phyloP scores from a whole-genome alignment of 768 basidiomycete species.

The Coprinopsis cinerea region DNA sequence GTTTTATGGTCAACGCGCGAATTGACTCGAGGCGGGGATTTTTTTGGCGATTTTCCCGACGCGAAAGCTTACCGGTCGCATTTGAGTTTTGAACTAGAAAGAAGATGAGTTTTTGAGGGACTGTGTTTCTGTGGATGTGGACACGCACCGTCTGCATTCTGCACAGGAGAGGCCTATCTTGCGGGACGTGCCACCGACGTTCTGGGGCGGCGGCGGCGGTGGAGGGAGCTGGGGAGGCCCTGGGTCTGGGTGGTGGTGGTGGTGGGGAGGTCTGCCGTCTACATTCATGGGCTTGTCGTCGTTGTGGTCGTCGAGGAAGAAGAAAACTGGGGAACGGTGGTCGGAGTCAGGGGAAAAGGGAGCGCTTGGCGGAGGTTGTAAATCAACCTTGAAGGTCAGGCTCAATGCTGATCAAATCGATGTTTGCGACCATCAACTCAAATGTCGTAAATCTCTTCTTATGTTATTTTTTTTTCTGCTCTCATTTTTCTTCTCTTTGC shows the following conservation, averaged over 20 bases:
- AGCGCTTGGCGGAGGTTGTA: no score
- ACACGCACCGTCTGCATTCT: conserved; percentile 42
- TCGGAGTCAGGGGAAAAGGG: background rate
- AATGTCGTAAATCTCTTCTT: no score
- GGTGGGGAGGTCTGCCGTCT: conserved; percentile 14
- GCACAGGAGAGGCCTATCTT: conserved; percentile 44
- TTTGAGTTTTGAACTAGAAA: conserved; percentile 45
- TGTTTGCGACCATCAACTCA: background rate
- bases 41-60: background rate
- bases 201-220: background rate
- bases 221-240: conserved; percentile 4
- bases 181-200: conserved; percentile 16
- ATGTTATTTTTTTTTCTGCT: no score
- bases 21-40: background rate
- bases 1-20: background rate
- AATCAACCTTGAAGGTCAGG: no score
- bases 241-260: conserved; percentile 2
- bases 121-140: background rate
- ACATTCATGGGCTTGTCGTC: conserved; percentile 6
- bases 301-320: background rate
- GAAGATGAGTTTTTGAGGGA: conserved; percentile 4
- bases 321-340: background rate
- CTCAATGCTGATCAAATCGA: conserved; percentile 4
- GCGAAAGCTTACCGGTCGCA: conserved; percentile 36
- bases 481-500: no score